Base-by-base conservation (phyloP, 192 early-diverging fungal genomes). In the Mycoemilia scoparia region DNA sequence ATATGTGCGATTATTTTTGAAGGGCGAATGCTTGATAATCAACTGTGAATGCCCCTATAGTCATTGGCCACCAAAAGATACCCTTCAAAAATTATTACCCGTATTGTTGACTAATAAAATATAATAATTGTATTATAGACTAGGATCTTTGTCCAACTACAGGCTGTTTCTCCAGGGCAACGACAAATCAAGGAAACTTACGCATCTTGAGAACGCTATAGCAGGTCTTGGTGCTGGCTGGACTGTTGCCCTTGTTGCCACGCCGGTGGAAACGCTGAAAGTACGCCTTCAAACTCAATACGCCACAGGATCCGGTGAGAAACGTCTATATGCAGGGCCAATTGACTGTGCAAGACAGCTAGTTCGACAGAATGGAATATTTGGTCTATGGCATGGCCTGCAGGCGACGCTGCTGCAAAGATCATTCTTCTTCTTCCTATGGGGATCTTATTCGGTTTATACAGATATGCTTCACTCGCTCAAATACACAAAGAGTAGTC, bases 61-160 rank as follows among this genome's bases (percentile, higher is more conserved):
- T n/a, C n/a, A n/a, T n/a, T n/a, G n/a, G n/a, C n/a, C n/a, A n/a
- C n/a, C n/a, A n/a, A n/a, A n/a, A n/a, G n/a, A n/a, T n/a, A n/a
- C n/a, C n/a, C n/a, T n/a, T n/a, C n/a, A n/a, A n/a, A n/a, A n/a
- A n/a, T n/a, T n/a, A n/a, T n/a, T n/a, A n/a, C n/a, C n/a, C n/a
- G n/a, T n/a, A n/a, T n/a, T n/a, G n/a, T n/a, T n/a, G n/a, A n/a
- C n/a, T n/a, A n/a, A n/a, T n/a, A n/a, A n/a, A n/a, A n/a, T n/a
- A n/a, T n/a, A n/a, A n/a, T n/a, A n/a, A n/a, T n/a, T n/a, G n/a
- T n/a, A n/a, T n/a, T n/a, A n/a, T n/a, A n/a, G n/a, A n/a, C 54
- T 93, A 36, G 87, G 87, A 16, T 79, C 82, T 2, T 51, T 92
- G 25, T 81, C 82, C 19, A 85, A 87, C 57, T 67, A 81, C 44